These are phyloP conservation scores for Xylaria arbuscula DNA, from an alignment of 2,329 filamentous ascomycete genomes.

Conservation along the genomic window DNA sequence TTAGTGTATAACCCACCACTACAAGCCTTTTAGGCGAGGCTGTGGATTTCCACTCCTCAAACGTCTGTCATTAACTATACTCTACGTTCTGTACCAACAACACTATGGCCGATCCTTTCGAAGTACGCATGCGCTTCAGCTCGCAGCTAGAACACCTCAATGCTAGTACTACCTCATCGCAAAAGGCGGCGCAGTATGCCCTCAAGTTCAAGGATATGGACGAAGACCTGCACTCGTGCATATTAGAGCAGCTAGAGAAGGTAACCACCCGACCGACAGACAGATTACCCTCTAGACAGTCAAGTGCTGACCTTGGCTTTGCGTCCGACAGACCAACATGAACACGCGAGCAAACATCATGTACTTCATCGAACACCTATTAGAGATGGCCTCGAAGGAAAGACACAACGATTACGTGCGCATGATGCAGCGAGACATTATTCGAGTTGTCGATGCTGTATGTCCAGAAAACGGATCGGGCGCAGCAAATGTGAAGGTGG, in stretches of 20 bases:
- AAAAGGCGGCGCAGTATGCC: constrained; percentile 95
- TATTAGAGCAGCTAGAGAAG: constrained; percentile 91
- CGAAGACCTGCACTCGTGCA: constrained; percentile 97
- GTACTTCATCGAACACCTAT: constrained; percentile 97
- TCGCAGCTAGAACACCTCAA: constrained; percentile 89
- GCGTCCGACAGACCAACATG: constrained; percentile 78
- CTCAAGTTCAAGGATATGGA: constrained; percentile 94
- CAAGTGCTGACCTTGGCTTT: constrained; percentile 23
- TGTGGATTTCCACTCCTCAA: background rate
- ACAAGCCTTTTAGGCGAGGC: background rate
- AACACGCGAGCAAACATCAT: constrained; percentile 98
- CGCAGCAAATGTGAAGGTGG: constrained; percentile 92
- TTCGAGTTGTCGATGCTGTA: constrained; percentile 90
- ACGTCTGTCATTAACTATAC: too few species aligned
- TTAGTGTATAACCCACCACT: background rate
- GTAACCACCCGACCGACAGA: constrained; percentile 55
- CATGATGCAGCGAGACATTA: constrained; percentile 95
- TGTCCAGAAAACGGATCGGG: constrained; percentile 87
- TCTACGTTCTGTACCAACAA: too few species aligned
- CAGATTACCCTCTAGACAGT: background rate
- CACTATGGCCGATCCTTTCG: constrained; percentile 84
- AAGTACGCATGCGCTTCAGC: constrained; percentile 98
- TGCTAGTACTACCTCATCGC: constrained; percentile 86
- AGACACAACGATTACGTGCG: constrained; percentile 83
- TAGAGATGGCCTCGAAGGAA: constrained; percentile 83